A percentile compares a stretch with the other conserved stretches of the same genome.
Conservation (phyloP, 2,329 filamentous ascomycete species). For the Thyridium curvatum region DNA sequence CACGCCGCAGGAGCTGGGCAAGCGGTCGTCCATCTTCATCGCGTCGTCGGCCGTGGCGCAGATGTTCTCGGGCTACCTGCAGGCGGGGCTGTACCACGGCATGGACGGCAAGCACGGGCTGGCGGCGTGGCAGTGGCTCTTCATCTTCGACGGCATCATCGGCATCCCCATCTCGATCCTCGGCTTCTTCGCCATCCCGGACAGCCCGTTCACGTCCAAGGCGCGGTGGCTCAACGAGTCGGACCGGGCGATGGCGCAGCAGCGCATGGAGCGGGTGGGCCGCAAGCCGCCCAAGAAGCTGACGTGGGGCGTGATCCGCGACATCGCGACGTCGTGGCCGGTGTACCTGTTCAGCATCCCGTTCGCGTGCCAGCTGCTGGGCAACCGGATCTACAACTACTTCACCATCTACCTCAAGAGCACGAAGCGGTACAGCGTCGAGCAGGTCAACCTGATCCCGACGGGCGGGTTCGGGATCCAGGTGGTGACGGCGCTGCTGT, state of each 20-base stretch:
- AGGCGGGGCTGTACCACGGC: slow-evolving; percentile 31
- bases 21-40: slow-evolving; percentile 33
- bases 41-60: slow-evolving; percentile 25
- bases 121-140: slow-evolving; percentile 38
- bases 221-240: slow-evolving; percentile 17
- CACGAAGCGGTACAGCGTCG: slow-evolving; percentile 28
- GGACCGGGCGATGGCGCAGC: slow-evolving; percentile 19
- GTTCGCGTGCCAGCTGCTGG: slow-evolving; percentile 8
- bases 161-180: slow-evolving; percentile 21
- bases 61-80: slow-evolving; percentile 37
- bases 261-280: slow-evolving; percentile 20
- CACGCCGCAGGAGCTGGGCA: slow-evolving; percentile 32
- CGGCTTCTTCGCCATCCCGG: slow-evolving; percentile 25
- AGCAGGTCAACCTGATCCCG: slow-evolving; percentile 40
- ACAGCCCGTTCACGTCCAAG: slow-evolving; percentile 19
- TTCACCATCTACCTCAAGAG: slow-evolving; percentile 13
- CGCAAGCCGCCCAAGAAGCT: slow-evolving; percentile 22
- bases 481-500: slow-evolving; percentile 38
- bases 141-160: slow-evolving; percentile 35
- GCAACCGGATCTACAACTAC: slow-evolving; percentile 9
- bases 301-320: not conserved
- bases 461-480: slow-evolving; percentile 19
- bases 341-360: slow-evolving; percentile 8
- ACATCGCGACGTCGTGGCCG: slow-evolving; percentile 5
- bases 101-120: slow-evolving; percentile 29